A percentile compares a stretch with the other conserved stretches of the same genome.
These are phyloP conservation scores for Breviolum minutum DNA, from an alignment of 73 alveolate species.

Conservation along the genomic window DNA sequence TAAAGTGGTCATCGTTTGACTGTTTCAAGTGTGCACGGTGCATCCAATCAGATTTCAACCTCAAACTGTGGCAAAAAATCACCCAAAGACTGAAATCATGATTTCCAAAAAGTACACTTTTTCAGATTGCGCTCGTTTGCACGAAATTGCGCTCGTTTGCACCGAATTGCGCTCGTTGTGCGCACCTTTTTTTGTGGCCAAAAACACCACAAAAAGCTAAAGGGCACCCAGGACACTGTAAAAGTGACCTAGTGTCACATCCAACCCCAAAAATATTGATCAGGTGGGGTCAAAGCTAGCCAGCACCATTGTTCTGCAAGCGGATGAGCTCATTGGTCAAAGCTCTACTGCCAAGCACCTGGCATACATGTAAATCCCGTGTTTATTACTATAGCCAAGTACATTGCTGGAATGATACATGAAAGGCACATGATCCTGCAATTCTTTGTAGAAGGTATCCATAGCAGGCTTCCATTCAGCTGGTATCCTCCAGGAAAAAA, in stretches of 20 bases:
- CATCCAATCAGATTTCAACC: too few relatives aligned
- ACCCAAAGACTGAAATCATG: too few relatives aligned
- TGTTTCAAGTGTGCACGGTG: too few relatives aligned
- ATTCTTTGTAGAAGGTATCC: background rate
- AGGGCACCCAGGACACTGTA: too few relatives aligned
- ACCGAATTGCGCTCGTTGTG: slow-evolving; percentile 48
- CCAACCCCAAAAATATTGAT: too few relatives aligned
- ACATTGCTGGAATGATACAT: background rate
- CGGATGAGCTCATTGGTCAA: background rate
- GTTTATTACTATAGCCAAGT: too few relatives aligned
- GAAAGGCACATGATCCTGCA: background rate
- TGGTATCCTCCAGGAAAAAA: background rate
- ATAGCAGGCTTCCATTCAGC: background rate
- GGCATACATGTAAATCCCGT: background rate
- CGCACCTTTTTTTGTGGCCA: background rate
- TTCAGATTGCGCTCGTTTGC: slow-evolving; percentile 43
- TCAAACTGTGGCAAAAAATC: too few relatives aligned
- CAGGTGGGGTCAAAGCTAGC: too few relatives aligned
- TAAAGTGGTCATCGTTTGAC: too few relatives aligned
- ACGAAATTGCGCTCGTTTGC: slow-evolving; percentile 36
- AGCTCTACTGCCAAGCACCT: background rate
- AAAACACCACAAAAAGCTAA: background rate
- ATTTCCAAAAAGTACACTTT: background rate
- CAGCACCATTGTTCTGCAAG: background rate
- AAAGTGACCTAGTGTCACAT: too few relatives aligned